Percentiles rank a stretch among this genome's conserved stretches.
These are phyloP conservation scores for Arthrobotrys musiformis DNA, from an alignment of 2,329 filamentous ascomycete genomes.

Conservation along the genomic window DNA sequence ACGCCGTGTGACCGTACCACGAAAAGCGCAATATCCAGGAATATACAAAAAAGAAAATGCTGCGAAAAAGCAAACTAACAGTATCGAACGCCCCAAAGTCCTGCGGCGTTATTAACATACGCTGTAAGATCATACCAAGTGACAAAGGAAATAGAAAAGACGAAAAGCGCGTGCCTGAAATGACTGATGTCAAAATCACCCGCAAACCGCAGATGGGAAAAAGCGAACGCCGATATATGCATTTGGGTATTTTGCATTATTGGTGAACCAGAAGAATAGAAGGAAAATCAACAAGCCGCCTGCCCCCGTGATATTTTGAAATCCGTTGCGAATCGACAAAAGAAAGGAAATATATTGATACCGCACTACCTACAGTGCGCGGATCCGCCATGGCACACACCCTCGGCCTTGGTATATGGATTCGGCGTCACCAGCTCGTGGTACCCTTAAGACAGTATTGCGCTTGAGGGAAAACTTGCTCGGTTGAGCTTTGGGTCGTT, in stretches of 20 bases:
- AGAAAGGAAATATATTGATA: neutral
- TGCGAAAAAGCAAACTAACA: slow-evolving; percentile 8
- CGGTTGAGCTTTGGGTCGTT: slow-evolving; percentile 6
- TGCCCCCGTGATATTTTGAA: neutral
- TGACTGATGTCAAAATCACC: neutral
- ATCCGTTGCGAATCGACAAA: neutral
- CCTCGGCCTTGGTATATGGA: slow-evolving; percentile 51
- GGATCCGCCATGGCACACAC: slow-evolving; percentile 50
- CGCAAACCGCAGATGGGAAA: neutral
- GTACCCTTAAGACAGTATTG: slow-evolving; percentile 23
- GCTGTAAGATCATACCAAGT: neutral
- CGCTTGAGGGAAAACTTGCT: slow-evolving; percentile 28
- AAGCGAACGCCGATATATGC: slow-evolving; percentile 26
- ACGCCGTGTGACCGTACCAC: slow-evolving; percentile 37
- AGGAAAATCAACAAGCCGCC: slow-evolving; percentile 10
- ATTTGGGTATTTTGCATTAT: slow-evolving; percentile 29
- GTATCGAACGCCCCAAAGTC: neutral
- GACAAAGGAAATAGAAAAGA: neutral
- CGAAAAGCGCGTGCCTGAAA: neutral
- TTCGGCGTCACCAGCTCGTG: slow-evolving; percentile 33
- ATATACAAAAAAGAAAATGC: neutral
- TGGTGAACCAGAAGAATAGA: slow-evolving; percentile 1
- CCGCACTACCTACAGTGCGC: slow-evolving; percentile 8
- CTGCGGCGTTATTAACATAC: slow-evolving; percentile 2
- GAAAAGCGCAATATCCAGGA: slow-evolving; percentile 9